Evolutionary conservation across 2,329 filamentous ascomycete genomes (phyloP).

Genomic region (Colletotrichum destructivum): DNA sequence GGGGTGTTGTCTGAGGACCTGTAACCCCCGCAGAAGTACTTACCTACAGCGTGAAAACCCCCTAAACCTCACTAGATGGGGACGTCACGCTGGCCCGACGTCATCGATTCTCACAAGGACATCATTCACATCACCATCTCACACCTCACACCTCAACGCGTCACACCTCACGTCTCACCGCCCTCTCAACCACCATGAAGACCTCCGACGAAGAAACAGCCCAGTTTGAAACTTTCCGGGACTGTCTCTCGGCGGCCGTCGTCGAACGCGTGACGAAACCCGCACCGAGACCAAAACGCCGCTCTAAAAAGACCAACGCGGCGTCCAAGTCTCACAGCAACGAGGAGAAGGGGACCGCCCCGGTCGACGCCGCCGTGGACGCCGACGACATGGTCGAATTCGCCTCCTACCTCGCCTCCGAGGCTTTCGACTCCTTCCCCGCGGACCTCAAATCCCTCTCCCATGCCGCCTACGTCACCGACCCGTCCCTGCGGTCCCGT

Average conservation of each 20-base stretch:
- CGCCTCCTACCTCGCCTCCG: slow-evolving; percentile 81
- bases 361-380: slow-evolving; percentile 47
- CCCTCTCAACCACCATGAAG: slow-evolving; percentile 63
- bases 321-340: background rate
- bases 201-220: slow-evolving; percentile 23
- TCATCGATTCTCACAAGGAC: slow-evolving; percentile 28
- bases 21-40: slow-evolving; percentile 3
- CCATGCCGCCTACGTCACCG: slow-evolving; percentile 69
- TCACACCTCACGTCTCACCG: slow-evolving; percentile 27
- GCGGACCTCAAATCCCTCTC: slow-evolving; percentile 72
- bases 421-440: slow-evolving; percentile 79
- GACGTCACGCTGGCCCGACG: slow-evolving; percentile 19
- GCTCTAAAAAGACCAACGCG: slow-evolving; percentile 51
- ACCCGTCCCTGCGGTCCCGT: slow-evolving; percentile 62
- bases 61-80: slow-evolving; percentile 20
- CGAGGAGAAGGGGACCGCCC: background rate
- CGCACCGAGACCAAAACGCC: slow-evolving; percentile 62
- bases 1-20: slow-evolving; percentile 23
- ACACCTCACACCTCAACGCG: background rate
- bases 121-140: background rate
- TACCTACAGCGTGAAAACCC: background rate
- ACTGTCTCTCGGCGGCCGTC: slow-evolving; percentile 79
- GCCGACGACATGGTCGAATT: slow-evolving; percentile 84
- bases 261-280: slow-evolving; percentile 70
- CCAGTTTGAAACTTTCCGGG: slow-evolving; percentile 73